These are phyloP conservation scores for Ascochyta lentis DNA, from an alignment of 2,329 filamentous ascomycete genomes.

Conservation along the genomic window DNA sequence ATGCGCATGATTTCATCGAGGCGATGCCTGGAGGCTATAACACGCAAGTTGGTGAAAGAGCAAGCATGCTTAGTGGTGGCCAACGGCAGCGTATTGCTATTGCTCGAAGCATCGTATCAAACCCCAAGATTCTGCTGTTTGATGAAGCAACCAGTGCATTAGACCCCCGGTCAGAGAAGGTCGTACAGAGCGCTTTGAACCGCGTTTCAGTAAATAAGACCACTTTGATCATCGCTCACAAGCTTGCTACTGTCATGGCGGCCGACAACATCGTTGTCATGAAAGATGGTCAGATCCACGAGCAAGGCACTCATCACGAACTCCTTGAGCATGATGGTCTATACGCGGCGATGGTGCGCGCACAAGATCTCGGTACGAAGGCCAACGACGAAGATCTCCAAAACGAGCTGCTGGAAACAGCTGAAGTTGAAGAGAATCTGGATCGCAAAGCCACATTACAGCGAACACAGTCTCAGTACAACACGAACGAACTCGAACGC, in stretches of 20 bases:
- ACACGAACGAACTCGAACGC: slow-evolving; percentile 1
- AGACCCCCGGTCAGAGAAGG: slow-evolving; percentile 9
- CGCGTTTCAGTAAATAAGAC: slow-evolving; percentile 35
- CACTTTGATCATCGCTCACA: slow-evolving; percentile 53
- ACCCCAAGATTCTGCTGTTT: slow-evolving; percentile 19
- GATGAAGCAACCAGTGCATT: slow-evolving; percentile 15
- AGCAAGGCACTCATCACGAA: slow-evolving; percentile 40
- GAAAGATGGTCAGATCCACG: slow-evolving; percentile 48
- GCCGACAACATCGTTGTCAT: slow-evolving; percentile 52
- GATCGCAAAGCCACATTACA: slow-evolving; percentile 12
- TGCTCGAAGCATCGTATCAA: slow-evolving; percentile 32
- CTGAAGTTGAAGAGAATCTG: background rate
- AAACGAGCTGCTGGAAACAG: slow-evolving; percentile 5
- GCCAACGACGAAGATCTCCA: slow-evolving; percentile 3
- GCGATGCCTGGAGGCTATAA: slow-evolving; percentile 74
- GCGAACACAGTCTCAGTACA: slow-evolving; percentile 15
- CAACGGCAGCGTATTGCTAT: slow-evolving; percentile 84
- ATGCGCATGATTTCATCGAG: slow-evolving; percentile 88
- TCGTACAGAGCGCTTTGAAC: slow-evolving; percentile 41
- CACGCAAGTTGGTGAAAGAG: slow-evolving; percentile 85
- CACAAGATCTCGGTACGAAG: slow-evolving; percentile 37
- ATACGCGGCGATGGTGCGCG: slow-evolving; percentile 28
- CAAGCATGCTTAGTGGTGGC: slow-evolving; percentile 61
- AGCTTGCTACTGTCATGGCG: slow-evolving; percentile 48
- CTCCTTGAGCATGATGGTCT: slow-evolving; percentile 19